Percentiles rank a stretch among this genome's conserved stretches.
phyloP scores from a whole-genome alignment of 2,329 filamentous ascomycete genomes.

The Monilinia polystroma region DNA sequence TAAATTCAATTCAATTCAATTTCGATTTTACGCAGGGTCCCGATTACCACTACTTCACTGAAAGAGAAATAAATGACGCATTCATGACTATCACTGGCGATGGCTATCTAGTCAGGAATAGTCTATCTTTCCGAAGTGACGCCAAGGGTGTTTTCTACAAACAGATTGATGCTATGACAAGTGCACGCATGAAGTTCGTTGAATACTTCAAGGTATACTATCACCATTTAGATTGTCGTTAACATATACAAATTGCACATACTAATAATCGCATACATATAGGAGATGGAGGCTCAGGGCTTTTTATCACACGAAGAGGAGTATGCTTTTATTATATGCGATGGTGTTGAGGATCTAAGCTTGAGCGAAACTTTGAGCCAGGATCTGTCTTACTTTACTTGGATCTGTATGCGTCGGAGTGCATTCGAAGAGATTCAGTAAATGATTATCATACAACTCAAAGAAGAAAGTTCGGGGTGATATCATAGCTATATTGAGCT shows the following conservation, averaged over 20 bases:
- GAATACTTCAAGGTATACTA: conserved; percentile 1
- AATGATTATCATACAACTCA: not conserved
- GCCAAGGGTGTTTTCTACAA: not conserved
- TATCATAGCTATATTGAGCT: not conserved
- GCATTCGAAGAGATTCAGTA: no score
- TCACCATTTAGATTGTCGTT: no score
- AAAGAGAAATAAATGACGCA: not conserved
- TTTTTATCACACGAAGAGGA: not conserved
- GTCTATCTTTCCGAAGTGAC: not conserved
- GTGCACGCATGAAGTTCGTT: not conserved
- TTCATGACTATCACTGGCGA: not conserved
- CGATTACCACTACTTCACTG: not conserved
- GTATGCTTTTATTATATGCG: not conserved
- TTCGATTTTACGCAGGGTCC: not conserved
- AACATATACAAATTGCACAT: not conserved
- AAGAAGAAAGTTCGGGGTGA: no score
- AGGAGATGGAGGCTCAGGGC: not conserved
- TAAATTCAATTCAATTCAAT: no score
- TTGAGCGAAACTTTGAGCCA: rapidly evolving
- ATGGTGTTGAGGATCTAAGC: not conserved
- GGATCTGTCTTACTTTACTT: not conserved
- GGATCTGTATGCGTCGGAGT: not conserved
- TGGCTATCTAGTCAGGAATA: not conserved
- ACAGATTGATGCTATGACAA: not conserved
- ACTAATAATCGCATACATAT: not conserved